Percentiles rank a stretch among this genome's conserved stretches.
Evolutionary conservation across 2,329 filamentous ascomycete genomes (phyloP).

Genomic region (Mariannaea elegans): DNA sequence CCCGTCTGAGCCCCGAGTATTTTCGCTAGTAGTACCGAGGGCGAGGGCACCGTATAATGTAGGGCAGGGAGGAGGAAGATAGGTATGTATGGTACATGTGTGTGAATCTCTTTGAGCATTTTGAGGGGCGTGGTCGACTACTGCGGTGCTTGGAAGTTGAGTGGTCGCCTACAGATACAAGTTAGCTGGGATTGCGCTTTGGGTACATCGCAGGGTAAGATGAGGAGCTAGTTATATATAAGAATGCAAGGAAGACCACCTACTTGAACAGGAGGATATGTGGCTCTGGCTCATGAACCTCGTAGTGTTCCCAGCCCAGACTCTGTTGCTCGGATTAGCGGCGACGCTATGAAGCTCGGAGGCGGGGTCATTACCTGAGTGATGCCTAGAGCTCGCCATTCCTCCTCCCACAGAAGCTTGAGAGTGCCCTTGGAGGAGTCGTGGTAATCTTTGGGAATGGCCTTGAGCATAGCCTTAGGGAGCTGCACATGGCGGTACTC

Average conservation of each 20-base stretch:
- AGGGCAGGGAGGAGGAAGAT: constrained; percentile 24
- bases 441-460: constrained; percentile 94
- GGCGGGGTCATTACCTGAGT: constrained; percentile 75
- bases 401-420: constrained; percentile 97
- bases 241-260: constrained; percentile 47
- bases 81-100: constrained; percentile 41
- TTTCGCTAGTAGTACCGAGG: constrained; percentile 30
- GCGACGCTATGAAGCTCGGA: background rate
- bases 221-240: background rate
- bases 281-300: constrained; percentile 97
- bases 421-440: constrained; percentile 88
- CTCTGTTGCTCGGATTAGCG: constrained; percentile 66
- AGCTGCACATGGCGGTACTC: constrained; percentile 98
- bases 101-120: constrained; percentile 31
- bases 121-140: constrained; percentile 39
- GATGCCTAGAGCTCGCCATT: constrained; percentile 96
- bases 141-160: constrained; percentile 82
- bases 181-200: background rate
- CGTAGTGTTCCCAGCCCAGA: constrained; percentile 98
- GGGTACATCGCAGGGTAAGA: background rate
- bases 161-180: constrained; percentile 70
- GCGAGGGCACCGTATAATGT: constrained; percentile 28
- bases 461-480: constrained; percentile 97
- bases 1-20: constrained; percentile 26
- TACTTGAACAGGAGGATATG: constrained; percentile 99